Conservation (phyloP, 768 basidiomycete genomes). For the Mycena belliarum region DNA sequence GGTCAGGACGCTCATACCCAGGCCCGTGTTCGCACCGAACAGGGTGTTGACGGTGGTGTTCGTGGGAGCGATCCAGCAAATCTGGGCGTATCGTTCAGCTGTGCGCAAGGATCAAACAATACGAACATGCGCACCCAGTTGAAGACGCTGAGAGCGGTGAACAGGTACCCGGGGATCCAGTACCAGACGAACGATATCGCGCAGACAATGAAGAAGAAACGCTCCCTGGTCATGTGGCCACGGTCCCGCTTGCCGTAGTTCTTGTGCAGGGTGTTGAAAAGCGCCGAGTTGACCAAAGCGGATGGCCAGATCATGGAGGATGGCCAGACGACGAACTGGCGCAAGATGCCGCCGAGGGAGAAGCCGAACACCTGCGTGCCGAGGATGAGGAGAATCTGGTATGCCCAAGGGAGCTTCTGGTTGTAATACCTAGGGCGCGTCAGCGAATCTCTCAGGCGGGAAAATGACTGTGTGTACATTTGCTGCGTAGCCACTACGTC, state of each 20-base stretch:
- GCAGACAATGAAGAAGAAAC: conserved; percentile 71
- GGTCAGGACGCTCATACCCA: conserved; percentile 61
- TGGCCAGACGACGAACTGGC: conserved; percentile 84
- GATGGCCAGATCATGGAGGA: conserved; percentile 91
- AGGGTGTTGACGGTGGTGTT: conserved; percentile 54
- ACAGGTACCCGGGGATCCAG: conserved; percentile 83
- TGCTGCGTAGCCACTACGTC: conserved; percentile 68
- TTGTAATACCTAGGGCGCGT: conserved; percentile 52
- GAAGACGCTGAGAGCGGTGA: conserved; percentile 81
- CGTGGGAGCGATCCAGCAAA: conserved; percentile 82
- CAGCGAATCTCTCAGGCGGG: too few relatives aligned
- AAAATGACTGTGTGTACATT: too few relatives aligned
- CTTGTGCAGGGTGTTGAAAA: conserved; percentile 87
- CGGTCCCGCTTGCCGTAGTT: conserved; percentile 64
- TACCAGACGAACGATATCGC: conserved; percentile 67
- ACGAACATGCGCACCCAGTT: conserved; percentile 54
- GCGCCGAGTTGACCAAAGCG: conserved; percentile 76
- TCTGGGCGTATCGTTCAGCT: conserved; percentile 20
- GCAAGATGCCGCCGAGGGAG: conserved; percentile 69
- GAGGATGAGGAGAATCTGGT: conserved; percentile 63
- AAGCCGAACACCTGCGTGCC: conserved; percentile 71
- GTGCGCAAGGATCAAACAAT: too few relatives aligned
- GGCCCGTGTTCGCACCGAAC: conserved; percentile 52
- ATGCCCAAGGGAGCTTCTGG: conserved; percentile 48
- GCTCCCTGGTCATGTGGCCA: conserved; percentile 75